Evolutionary conservation across 2,329 filamentous ascomycete genomes (phyloP).

Genomic region (Ophiobolus disseminans): DNA sequence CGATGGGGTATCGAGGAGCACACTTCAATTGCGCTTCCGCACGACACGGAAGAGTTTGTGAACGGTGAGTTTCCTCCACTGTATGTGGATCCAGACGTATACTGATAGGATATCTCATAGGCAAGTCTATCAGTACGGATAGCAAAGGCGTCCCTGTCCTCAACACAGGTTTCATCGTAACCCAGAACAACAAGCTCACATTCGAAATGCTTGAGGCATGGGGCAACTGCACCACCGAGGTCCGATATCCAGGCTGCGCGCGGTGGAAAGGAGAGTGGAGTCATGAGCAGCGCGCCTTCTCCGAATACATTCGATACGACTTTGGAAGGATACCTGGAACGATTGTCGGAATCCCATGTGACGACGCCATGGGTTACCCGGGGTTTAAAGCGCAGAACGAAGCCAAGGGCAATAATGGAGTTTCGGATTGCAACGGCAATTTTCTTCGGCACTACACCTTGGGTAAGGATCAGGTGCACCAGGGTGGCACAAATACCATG

Average conservation of each 20-base stretch:
- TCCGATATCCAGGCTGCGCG: conserved; percentile 32
- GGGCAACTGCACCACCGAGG: conserved; percentile 36
- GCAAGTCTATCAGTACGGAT: too few relatives aligned
- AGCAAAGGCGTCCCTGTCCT: conserved; percentile 42
- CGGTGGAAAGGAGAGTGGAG: conserved; percentile 36
- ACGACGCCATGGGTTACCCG: conserved; percentile 44
- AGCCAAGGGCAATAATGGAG: conserved; percentile 10
- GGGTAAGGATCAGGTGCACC: not conserved
- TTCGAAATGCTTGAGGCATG: conserved; percentile 39
- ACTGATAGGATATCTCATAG: too few relatives aligned
- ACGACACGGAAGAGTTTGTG: conserved; percentile 33
- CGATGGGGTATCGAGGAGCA: conserved; percentile 52
- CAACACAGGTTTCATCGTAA: conserved; percentile 51
- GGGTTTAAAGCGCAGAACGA: conserved; percentile 24
- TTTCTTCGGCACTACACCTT: conserved; percentile 40
- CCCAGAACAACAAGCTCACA: conserved; percentile 38
- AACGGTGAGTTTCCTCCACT: conserved; percentile 34
- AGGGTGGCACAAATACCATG: not conserved
- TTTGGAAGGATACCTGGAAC: conserved; percentile 30
- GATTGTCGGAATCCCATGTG: conserved; percentile 39
- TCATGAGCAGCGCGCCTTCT: conserved; percentile 43
- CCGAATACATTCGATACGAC: conserved; percentile 43
- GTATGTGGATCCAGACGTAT: too few relatives aligned
- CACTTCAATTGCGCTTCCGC: conserved; percentile 52
- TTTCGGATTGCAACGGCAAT: conserved; percentile 32